Conservation (phyloP, 2,329 filamentous ascomycete genomes). For the Fulvia fulva region DNA sequence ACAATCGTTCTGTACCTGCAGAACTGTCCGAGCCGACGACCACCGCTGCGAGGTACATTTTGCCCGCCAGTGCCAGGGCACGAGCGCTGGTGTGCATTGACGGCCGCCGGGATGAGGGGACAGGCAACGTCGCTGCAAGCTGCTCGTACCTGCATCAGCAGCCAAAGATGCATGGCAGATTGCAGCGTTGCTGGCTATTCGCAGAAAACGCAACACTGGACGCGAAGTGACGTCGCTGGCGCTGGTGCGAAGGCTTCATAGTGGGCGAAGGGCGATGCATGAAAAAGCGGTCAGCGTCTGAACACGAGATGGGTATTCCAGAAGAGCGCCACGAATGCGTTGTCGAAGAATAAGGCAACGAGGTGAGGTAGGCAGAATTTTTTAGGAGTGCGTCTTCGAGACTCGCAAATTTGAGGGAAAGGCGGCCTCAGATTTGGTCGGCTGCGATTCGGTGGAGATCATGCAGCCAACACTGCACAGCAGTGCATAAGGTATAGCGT, state of each 20-base stretch:
- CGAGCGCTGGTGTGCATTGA: neutral
- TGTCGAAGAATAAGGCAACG: neutral
- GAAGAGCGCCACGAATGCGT: neutral
- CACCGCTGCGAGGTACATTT: neutral
- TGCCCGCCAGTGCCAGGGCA: neutral
- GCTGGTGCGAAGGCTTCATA: neutral
- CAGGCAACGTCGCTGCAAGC: neutral
- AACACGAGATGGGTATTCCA: neutral
- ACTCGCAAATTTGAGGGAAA: neutral
- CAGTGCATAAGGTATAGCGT: neutral
- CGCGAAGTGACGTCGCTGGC: neutral
- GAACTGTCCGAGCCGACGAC: neutral
- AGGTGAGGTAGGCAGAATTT: neutral
- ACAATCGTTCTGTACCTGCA: neutral
- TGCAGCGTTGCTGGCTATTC: neutral
- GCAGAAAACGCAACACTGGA: neutral
- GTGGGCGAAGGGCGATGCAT: neutral
- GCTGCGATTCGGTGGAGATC: neutral
- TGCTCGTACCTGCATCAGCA: neutral
- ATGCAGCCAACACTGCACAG: neutral
- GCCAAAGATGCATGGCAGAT: neutral
- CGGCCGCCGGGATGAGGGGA: neutral
- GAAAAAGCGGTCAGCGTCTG: neutral
- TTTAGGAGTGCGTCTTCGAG: neutral
- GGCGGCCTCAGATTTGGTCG: neutral